phyloP scores from a whole-genome alignment of 1,284 basidiomycete species.

The Moesziomyces globuligerus region DNA sequence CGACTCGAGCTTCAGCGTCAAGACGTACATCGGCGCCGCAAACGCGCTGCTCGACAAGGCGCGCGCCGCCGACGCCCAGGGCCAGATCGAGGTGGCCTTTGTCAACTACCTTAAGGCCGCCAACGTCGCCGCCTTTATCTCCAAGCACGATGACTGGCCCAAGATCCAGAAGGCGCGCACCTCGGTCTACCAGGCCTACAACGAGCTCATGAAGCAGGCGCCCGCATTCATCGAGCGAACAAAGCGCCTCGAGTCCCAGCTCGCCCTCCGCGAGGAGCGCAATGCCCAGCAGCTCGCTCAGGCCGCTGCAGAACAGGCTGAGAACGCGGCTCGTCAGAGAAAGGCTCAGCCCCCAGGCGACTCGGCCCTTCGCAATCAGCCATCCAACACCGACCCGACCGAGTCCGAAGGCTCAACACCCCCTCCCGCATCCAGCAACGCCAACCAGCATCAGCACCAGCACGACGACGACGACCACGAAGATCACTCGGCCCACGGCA shows the following conservation, averaged over 20 bases:
- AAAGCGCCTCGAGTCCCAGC: conserved; percentile 57
- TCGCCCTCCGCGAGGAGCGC: conserved; percentile 54
- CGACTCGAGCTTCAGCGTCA: conserved; percentile 61
- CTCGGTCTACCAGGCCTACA: conserved; percentile 58
- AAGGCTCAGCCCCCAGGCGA: conserved; percentile 33
- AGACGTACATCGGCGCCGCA: conserved; percentile 65
- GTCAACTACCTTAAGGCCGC: conserved; percentile 67
- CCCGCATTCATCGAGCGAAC: conserved; percentile 60
- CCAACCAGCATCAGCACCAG: too few species aligned
- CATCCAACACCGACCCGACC: neutral
- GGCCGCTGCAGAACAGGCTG: conserved; percentile 25
- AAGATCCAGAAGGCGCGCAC: conserved; percentile 49
- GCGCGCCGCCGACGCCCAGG: conserved; percentile 60
- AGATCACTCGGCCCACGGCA: conserved; percentile 31
- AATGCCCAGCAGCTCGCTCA: conserved; percentile 35
- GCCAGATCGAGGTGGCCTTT: conserved; percentile 64
- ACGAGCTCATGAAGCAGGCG: conserved; percentile 62
- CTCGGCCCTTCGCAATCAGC: conserved; percentile 19
- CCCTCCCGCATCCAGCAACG: too few species aligned
- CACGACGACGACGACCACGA: conserved; percentile 25
- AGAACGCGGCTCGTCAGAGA: conserved; percentile 16
- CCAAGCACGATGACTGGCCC: conserved; percentile 64
- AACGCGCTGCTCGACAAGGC: conserved; percentile 65
- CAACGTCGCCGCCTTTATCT: conserved; percentile 61
- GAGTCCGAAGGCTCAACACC: too few species aligned